phyloP scores from a whole-genome alignment of 2,329 filamentous ascomycete species.

The Stachybotrys chartarum region DNA sequence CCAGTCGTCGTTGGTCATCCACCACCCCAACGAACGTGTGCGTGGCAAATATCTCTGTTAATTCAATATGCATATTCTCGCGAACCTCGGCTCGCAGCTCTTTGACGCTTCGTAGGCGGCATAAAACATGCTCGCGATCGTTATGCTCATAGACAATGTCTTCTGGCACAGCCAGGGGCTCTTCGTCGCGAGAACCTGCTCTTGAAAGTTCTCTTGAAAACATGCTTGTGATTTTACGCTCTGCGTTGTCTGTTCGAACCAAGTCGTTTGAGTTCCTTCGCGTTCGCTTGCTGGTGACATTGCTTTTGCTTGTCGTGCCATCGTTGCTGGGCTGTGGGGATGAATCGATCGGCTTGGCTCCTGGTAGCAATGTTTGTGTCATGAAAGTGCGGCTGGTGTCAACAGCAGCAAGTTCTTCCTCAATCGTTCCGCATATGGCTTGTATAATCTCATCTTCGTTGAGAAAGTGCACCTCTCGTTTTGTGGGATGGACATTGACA shows the following conservation, averaged over 20 bases:
- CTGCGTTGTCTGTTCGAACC: constrained; percentile 79
- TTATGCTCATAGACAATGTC: constrained; percentile 63
- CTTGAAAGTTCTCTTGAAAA: constrained; percentile 35
- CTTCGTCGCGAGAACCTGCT: constrained; percentile 16
- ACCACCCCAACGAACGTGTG: constrained; percentile 94
- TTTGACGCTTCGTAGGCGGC: constrained; percentile 77
- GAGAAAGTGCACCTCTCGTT: constrained; percentile 92
- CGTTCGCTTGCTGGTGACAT: constrained; percentile 28
- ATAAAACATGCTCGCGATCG: constrained; percentile 61
- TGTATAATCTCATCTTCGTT: constrained; percentile 97
- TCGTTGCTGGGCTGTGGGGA: constrained; percentile 18
- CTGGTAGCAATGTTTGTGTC: constrained; percentile 83
- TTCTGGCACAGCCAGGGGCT: constrained; percentile 31
- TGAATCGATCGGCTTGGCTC: constrained; percentile 33
- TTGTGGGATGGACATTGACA: constrained; percentile 96
- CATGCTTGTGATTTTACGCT: constrained; percentile 96
- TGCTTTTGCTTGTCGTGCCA: constrained; percentile 22
- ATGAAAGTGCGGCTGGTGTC: constrained; percentile 92
- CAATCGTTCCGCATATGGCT: constrained; percentile 72
- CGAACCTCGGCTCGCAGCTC: constrained; percentile 76
- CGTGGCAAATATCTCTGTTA: constrained; percentile 80
- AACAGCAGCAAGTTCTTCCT: constrained; percentile 71
- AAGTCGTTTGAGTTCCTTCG: constrained; percentile 61
- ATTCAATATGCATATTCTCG: constrained; percentile 71
- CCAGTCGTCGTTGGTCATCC: constrained; percentile 77